These are phyloP conservation scores for Colletotrichum higginsianum DNA, from an alignment of 2,329 filamentous ascomycete species.

Conservation along the genomic window DNA sequence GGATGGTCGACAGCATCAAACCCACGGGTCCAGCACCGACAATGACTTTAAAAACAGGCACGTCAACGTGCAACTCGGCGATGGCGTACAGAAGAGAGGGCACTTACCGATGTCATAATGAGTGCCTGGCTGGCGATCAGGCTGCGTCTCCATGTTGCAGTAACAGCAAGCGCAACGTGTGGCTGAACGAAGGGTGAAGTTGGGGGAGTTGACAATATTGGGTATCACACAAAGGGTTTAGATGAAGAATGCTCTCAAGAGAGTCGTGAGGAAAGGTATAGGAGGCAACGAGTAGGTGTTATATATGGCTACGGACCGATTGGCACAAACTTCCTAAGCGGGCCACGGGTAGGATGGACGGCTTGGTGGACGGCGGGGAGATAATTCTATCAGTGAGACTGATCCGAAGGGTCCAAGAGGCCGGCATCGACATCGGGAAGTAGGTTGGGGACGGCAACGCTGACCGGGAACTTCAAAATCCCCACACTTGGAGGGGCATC, in stretches of 20 bases:
- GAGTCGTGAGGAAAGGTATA: neutral
- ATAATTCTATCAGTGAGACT: constrained; percentile 23
- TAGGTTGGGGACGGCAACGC: constrained; percentile 32
- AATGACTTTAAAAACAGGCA: constrained; percentile 73
- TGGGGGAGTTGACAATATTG: neutral
- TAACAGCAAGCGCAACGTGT: neutral
- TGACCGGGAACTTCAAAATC: constrained; percentile 38
- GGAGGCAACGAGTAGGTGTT: neutral
- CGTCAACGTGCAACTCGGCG: constrained; percentile 25
- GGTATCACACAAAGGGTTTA: neutral
- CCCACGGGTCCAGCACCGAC: constrained; percentile 92
- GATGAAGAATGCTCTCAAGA: neutral
- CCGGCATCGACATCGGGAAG: constrained; percentile 38
- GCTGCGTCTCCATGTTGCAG: constrained; percentile 34
- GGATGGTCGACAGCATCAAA: constrained; percentile 87
- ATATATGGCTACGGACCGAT: constrained; percentile 22
- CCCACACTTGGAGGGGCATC: constrained; percentile 6
- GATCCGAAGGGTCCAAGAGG: constrained; percentile 27
- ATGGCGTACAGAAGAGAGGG: neutral
- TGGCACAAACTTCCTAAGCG: constrained; percentile 18
- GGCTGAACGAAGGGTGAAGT: neutral
- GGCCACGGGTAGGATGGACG: constrained; percentile 16
- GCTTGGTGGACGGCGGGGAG: constrained; percentile 28
- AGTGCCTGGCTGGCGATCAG: constrained; percentile 33
- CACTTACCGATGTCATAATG: constrained; percentile 63